Evolutionary conservation across 371 early-diverging fungal genomes (phyloP), one percentile per base, ranked within the genome.

Genomic region (Quaeritorhiza haematococci): DNA sequence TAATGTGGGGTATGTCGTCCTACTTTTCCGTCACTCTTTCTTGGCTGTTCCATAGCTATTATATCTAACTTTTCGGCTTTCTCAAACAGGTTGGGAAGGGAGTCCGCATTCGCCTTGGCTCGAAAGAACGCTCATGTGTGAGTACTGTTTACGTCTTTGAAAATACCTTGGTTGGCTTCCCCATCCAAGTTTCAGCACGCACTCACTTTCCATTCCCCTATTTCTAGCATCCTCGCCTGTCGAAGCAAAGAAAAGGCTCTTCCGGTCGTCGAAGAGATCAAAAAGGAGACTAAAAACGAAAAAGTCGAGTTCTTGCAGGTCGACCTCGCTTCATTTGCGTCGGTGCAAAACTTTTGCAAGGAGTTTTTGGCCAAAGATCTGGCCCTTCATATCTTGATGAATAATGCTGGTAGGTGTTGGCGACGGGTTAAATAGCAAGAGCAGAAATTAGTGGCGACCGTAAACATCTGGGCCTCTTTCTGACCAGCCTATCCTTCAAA

Each of bases 31-130:
- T n/a, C n/a, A n/a, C n/a, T n/a, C n/a, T n/a, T n/a, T n/a, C n/a
- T n/a, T n/a, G n/a, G n/a, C n/a, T n/a, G n/a, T n/a, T n/a, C n/a
- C n/a, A n/a, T n/a, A n/a, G n/a, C n/a, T n/a, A n/a, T n/a, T n/a
- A n/a, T n/a, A n/a, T n/a, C n/a, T n/a, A n/a, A n/a, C n/a, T n/a
- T n/a, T n/a, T n/a, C n/a, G n/a, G n/a, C n/a, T n/a, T n/a, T n/a
- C n/a, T n/a, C n/a, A n/a, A n/a, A n/a, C n/a, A n/a, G n/a, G n/a
- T n/a, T n/a, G n/a, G 89, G 88, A 34, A 74, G 72, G 59, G 71
- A 68, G 3, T 82, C 83, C 33, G 73, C 77, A 1, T 46, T 67
- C 13, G 81, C 79, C 56, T 71, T 87, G 48, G 87, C 85, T 5
- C 68, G 70, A 28, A 81, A 84, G 52, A n/a, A n/a, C n/a, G n/a